Base-by-base conservation (phyloP, 805 yeast genomes). In the Metschnikowia vanudenii region DNA sequence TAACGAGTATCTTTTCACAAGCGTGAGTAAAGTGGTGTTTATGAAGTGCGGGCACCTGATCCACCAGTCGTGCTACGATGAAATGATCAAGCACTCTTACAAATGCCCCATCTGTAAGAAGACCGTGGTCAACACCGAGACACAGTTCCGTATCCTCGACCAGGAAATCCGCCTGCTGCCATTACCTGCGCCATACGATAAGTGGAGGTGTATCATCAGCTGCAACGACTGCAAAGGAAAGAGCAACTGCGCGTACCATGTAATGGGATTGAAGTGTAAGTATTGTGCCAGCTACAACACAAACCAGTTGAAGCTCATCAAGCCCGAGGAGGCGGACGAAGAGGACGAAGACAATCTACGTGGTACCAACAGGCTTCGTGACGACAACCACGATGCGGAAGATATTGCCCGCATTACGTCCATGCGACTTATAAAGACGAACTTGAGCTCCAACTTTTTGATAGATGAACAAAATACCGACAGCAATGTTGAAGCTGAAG, bases 1-100 rank as follows among this genome's bases (percentile, higher is more conserved):
- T 67, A 88, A 86, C 47, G 97, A 90, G 57, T 90, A 83, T 63
- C 80, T 91, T 80, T 91, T 91, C 63, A 85, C 89, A 13, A 84
- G 94, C 3, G 81, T 85, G 6, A 76, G 74, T 60, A 84, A 89
- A 10, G 96, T 90, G 36, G 96, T 89, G 17, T 90, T 91, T 63
- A 89, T 91, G 96, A 73, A 77, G 40, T 91, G 98, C 67, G 97
- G 97, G 2, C 98, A 91, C 66, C 88, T 96, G 32, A 91, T 91
- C 48, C 98, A 91, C 67, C 88, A 89, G 62, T 59, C 64, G 22
- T 91, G 98, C 64, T 90, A 82, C 63, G 84, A 84, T 51, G 92
- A 88, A 53, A 82, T 85, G 62, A 80, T 88, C n/a, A 78, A 82
- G 54, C 89, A 86, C 61, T 81, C 87, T 13, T 91, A 89, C 73